These are phyloP conservation scores for Bathelium albidoporum DNA, from an alignment of 495 filamentous ascomycete genomes.

Conservation along the genomic window DNA sequence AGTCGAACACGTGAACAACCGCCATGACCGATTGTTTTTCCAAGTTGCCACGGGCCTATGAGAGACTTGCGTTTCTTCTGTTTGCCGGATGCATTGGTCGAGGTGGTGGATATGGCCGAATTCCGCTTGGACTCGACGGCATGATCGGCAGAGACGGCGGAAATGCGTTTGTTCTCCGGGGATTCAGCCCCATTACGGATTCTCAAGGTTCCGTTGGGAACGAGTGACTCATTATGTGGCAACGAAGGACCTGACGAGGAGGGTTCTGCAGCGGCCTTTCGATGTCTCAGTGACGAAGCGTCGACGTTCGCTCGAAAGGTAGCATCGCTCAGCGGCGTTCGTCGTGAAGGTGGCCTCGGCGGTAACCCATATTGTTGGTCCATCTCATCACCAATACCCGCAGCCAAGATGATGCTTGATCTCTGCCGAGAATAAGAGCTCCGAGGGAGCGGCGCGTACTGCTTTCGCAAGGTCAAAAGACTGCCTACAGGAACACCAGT, in stretches of 20 bases:
- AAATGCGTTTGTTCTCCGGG: conserved; percentile 44
- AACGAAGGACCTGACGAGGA: conserved; percentile 20
- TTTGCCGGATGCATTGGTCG: conserved; percentile 49
- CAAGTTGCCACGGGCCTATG: conserved; percentile 84
- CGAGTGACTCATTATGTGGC: conserved; percentile 35
- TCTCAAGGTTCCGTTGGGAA: conserved; percentile 32
- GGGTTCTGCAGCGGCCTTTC: conserved; percentile 4
- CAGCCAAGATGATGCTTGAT: not conserved
- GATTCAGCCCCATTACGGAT: conserved; percentile 27
- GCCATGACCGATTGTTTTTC: conserved; percentile 74
- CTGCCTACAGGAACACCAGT: not conserved
- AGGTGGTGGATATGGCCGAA: conserved; percentile 62
- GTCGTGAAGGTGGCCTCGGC: conserved; percentile 19
- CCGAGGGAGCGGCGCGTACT: not conserved
- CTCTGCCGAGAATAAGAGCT: not conserved
- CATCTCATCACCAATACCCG: not conserved
- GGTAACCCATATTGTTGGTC: conserved; percentile 7
- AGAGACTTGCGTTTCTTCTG: conserved; percentile 58
- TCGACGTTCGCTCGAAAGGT: conserved; percentile 39
- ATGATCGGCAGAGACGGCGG: conserved; percentile 43
- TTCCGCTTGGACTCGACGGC: conserved; percentile 50
- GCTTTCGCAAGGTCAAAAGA: not conserved
- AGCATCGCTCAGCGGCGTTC: conserved; percentile 42
- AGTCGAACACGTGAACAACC: conserved; percentile 74
- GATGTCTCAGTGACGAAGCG: conserved; percentile 9